phyloP scores from a whole-genome alignment of 345 rosid genomes.

The Stellera chamaejasme region DNA sequence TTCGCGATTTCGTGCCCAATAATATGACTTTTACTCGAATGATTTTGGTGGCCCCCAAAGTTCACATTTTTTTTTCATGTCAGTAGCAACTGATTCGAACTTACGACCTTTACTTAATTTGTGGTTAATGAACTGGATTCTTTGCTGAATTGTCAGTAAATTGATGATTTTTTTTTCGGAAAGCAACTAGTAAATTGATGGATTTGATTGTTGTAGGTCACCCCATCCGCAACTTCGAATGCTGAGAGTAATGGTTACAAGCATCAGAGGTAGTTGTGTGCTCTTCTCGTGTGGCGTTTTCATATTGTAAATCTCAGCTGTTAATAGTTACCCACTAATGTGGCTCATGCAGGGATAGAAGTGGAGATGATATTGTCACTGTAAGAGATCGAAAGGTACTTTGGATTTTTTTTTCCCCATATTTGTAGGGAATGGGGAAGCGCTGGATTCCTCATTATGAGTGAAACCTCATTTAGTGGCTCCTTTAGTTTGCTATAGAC shows the following conservation, averaged over 20 bases:
- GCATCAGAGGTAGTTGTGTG: conserved; percentile 39
- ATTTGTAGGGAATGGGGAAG: too few relatives aligned
- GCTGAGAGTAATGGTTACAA: conserved; percentile 47
- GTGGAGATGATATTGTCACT: conserved; percentile 33
- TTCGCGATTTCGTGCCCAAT: neutral
- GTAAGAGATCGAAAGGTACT: conserved; percentile 74
- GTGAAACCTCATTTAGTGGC: neutral
- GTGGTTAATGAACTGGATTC: conserved; percentile 6
- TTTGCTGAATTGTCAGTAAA: conserved; percentile 4
- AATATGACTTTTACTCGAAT: neutral
- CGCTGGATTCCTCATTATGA: neutral
- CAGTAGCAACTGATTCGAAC: too few relatives aligned
- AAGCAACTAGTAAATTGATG: too few relatives aligned
- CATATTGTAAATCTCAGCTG: conserved; percentile 1
- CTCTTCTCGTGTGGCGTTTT: neutral
- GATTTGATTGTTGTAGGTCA: conserved; percentile 35
- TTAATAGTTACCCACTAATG: neutral
- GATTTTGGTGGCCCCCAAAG: neutral
- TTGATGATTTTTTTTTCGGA: too few relatives aligned
- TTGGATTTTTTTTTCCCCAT: neutral
- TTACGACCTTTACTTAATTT: too few relatives aligned
- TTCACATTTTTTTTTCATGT: too few relatives aligned
- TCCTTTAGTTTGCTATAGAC: conserved; percentile 3
- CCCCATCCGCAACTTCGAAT: conserved; percentile 38
- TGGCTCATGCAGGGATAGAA: conserved; percentile 30